Evolutionary conservation across 805 yeast species (phyloP).

Genomic region (Lachancea lanzarotensis): DNA sequence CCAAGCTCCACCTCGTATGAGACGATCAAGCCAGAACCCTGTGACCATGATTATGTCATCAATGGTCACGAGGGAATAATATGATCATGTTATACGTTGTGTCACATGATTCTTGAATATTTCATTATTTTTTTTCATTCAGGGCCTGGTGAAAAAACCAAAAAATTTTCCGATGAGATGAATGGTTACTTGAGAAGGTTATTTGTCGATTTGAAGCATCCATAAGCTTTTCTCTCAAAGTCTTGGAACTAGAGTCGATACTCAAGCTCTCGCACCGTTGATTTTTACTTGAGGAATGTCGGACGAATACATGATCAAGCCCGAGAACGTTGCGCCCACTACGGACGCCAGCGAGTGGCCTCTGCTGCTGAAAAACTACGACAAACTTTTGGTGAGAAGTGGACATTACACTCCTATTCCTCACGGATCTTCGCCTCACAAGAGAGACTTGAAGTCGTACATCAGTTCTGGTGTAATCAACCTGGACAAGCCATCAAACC

Average conservation of each 20-base stretch:
- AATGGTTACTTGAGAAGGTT: too few relatives aligned
- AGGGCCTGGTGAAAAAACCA: conserved; percentile 10
- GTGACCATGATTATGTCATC: too few relatives aligned
- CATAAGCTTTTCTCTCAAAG: background rate
- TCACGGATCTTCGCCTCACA: conserved; percentile 87
- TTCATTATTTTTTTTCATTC: conserved; percentile 5
- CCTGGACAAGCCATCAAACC: conserved; percentile 96
- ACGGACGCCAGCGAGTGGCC: conserved; percentile 95
- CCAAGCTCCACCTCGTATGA: background rate
- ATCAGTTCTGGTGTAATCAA: conserved; percentile 93
- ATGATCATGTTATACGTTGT: background rate
- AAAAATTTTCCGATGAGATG: conserved; percentile 18
- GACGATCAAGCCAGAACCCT: background rate
- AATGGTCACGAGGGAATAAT: too few relatives aligned
- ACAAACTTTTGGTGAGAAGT: conserved; percentile 87
- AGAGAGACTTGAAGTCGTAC: conserved; percentile 87
- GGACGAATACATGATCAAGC: conserved; percentile 75
- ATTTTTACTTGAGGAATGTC: conserved; percentile 37
- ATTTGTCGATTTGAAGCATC: too few relatives aligned
- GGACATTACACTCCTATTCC: conserved; percentile 98
- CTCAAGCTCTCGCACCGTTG: background rate
- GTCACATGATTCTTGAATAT: too few relatives aligned
- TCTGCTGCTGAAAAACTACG: conserved; percentile 84
- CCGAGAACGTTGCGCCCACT: conserved; percentile 71
- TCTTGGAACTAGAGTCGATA: background rate